These are phyloP conservation scores for Leccinum laetum DNA, from an alignment of 1,284 basidiomycete species.

Conservation along the genomic window DNA sequence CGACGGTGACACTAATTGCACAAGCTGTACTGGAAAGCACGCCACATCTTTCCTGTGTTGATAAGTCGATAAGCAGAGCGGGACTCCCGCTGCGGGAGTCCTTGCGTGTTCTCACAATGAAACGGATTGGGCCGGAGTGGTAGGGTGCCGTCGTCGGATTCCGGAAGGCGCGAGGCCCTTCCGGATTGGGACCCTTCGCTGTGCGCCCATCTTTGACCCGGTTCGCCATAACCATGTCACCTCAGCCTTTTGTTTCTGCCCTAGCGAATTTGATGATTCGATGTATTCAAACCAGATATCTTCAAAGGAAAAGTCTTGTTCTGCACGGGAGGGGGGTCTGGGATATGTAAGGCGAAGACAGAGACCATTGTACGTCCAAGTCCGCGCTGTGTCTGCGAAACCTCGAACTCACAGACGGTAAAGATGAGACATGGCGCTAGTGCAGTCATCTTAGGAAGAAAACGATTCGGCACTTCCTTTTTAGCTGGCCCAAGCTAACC, in stretches of 20 bases:
- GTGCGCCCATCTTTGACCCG: too few relatives aligned
- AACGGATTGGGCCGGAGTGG: background rate
- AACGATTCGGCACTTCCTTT: constrained; percentile 50
- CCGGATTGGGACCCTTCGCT: too few relatives aligned
- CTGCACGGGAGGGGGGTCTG: constrained; percentile 88
- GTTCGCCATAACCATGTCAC: constrained; percentile 12
- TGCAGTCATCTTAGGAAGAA: constrained; percentile 84
- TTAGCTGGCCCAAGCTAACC: background rate
- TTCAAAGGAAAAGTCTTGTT: constrained; percentile 95
- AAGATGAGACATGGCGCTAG: constrained; percentile 87
- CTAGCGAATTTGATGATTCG: constrained; percentile 28
- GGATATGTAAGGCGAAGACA: constrained; percentile 92
- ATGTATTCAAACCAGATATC: constrained; percentile 76
- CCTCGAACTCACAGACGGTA: background rate
- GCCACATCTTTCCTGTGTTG: background rate
- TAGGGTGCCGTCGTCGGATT: background rate
- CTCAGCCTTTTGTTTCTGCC: constrained; percentile 34
- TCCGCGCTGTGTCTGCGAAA: background rate
- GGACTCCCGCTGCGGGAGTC: background rate
- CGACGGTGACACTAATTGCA: background rate
- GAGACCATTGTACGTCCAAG: constrained; percentile 64
- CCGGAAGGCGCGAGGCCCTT: too few relatives aligned
- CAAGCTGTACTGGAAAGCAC: background rate
- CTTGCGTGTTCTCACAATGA: background rate
- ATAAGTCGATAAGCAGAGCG: background rate